Evolutionary conservation across 306 rosid genomes (phyloP).

Genomic region (Hippophae rhamnoides): DNA sequence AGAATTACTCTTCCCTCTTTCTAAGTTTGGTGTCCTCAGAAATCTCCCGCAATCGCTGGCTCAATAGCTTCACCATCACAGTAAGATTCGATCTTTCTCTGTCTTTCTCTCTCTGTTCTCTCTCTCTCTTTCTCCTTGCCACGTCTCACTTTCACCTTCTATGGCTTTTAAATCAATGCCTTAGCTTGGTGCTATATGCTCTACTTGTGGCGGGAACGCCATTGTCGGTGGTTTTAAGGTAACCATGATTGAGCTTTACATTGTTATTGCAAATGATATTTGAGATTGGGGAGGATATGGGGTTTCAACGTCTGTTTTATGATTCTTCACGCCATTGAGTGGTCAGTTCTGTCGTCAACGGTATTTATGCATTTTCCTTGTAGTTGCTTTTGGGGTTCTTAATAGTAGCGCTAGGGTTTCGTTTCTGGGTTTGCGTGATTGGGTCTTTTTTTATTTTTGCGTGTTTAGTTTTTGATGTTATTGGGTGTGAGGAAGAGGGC

Average conservation of each 20-base stretch:
- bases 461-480: neutral
- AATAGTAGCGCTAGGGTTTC: slow-evolving; percentile 10
- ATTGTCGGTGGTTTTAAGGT: neutral
- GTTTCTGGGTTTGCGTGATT: neutral
- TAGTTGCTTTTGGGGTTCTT: neutral
- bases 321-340: neutral
- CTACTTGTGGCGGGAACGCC: slow-evolving; percentile 14
- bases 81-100: neutral
- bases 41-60: too few species aligned
- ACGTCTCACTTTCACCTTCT: too few species aligned
- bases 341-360: neutral
- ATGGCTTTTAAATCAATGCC: neutral
- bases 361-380: neutral
- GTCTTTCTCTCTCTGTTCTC: neutral
- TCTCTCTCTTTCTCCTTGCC: neutral
- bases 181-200: neutral
- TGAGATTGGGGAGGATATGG: neutral
- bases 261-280: neutral
- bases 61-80: too few species aligned
- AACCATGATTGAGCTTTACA: neutral
- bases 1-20: too few species aligned
- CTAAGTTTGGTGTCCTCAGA: too few species aligned
- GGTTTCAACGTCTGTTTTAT: neutral
- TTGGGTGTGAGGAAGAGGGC: neutral
- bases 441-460: neutral